Percentiles rank a stretch among this genome's conserved stretches.
These are phyloP conservation scores for Jacaranda mimosifolia DNA, from an alignment of 257 asterid genomes.

Conservation along the genomic window DNA sequence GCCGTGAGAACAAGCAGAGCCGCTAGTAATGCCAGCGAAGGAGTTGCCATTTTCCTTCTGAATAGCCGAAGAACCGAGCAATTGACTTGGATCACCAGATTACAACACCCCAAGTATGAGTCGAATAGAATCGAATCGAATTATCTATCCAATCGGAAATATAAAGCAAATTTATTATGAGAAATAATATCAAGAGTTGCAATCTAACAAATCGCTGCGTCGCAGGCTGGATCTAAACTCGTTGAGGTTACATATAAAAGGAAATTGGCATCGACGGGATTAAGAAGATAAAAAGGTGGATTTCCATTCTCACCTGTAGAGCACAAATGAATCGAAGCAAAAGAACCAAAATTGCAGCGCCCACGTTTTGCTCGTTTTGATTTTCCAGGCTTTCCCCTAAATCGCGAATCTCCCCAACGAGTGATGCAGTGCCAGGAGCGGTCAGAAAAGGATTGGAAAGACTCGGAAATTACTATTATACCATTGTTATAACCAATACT, in stretches of 20 bases:
- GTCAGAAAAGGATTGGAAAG: slow-evolving; percentile 23
- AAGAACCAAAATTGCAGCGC: slow-evolving; percentile 34
- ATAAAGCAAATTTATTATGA: background rate
- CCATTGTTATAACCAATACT: no score
- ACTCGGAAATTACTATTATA: background rate
- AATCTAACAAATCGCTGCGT: slow-evolving; percentile 29
- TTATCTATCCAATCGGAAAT: slow-evolving; percentile 26
- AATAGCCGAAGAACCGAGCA: slow-evolving; percentile 31
- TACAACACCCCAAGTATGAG: slow-evolving; percentile 20
- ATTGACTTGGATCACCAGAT: slow-evolving; percentile 28
- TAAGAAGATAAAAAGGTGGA: background rate
- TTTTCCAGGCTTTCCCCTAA: slow-evolving; percentile 13
- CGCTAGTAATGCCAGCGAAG: slow-evolving; percentile 46
- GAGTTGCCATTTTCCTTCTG: slow-evolving; percentile 46
- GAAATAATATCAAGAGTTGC: background rate
- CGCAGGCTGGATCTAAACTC: slow-evolving; percentile 37
- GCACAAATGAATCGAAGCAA: background rate
- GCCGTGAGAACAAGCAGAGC: slow-evolving; percentile 51
- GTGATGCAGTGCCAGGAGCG: slow-evolving; percentile 31
- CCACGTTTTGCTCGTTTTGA: slow-evolving; percentile 19
- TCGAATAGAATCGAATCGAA: slow-evolving; percentile 21
- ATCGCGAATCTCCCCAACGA: slow-evolving; percentile 26
- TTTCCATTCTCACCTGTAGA: slow-evolving; percentile 35
- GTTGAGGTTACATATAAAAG: background rate
- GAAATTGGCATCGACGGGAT: background rate